Conservation (phyloP, 2,329 filamentous ascomycete genomes). For the Beauveria sp. region DNA sequence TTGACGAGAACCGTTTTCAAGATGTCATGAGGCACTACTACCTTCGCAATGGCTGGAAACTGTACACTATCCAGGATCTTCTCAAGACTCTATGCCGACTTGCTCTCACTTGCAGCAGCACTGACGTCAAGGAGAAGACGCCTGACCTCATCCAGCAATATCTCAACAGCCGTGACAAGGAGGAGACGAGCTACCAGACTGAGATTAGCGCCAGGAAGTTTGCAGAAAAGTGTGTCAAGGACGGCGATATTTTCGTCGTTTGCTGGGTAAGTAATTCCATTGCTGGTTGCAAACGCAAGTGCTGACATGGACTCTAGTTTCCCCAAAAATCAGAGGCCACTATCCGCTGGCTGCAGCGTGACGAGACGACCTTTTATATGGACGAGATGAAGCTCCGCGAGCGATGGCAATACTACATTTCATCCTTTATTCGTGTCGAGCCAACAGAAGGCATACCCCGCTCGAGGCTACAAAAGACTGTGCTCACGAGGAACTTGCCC, state of each 20-base stretch:
- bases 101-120: conserved; percentile 73
- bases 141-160: conserved; percentile 85
- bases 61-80: conserved; percentile 89
- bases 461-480: conserved; percentile 57
- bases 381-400: conserved; percentile 80
- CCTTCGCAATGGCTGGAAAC: conserved; percentile 79
- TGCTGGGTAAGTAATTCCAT: conserved; percentile 64
- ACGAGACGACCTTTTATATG: conserved; percentile 73
- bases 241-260: conserved; percentile 84
- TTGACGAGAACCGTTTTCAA: conserved; percentile 78
- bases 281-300: conserved; percentile 1
- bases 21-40: conserved; percentile 90
- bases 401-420: conserved; percentile 92
- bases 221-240: conserved; percentile 87
- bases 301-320: conserved; percentile 43
- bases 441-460: conserved; percentile 73
- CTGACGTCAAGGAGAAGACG: conserved; percentile 87
- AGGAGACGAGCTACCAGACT: conserved; percentile 80
- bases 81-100: conserved; percentile 74
- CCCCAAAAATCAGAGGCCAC: conserved; percentile 62
- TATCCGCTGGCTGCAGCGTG: conserved; percentile 61
- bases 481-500: conserved; percentile 65
- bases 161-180: conserved; percentile 69
- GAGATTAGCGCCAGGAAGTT: conserved; percentile 88
- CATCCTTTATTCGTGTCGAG: conserved; percentile 81